Conservation (phyloP, 1,284 basidiomycete species). For the Rhodotorula sp. region DNA sequence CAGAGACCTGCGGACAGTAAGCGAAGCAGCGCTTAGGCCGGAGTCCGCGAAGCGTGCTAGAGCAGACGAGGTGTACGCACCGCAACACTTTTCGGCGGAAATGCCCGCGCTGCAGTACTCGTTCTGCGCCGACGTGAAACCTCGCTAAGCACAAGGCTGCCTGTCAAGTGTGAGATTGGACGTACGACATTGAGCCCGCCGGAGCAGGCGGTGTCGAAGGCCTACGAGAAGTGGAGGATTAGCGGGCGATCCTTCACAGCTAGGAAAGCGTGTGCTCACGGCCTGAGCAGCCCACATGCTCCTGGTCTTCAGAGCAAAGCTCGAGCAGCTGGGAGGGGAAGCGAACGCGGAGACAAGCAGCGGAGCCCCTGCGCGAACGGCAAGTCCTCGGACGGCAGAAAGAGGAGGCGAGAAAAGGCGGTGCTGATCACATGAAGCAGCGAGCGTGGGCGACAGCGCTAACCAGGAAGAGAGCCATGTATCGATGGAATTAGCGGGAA, state of each 20-base stretch:
- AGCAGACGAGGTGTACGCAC: not conserved
- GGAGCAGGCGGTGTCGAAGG: conserved; percentile 3
- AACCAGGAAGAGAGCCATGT: no score
- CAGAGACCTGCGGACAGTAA: not conserved
- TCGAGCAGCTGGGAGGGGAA: not conserved
- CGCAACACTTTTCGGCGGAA: conserved; percentile 1
- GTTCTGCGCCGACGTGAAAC: no score
- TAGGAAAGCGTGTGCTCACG: not conserved
- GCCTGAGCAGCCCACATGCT: conserved; percentile 1
- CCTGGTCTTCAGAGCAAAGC: not conserved
- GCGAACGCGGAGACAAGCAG: no score
- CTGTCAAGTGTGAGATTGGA: no score
- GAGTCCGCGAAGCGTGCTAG: no score
- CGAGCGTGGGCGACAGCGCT: no score
- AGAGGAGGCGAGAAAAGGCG: no score
- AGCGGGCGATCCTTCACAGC: not conserved
- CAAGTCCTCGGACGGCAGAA: not conserved
- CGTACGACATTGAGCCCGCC: conserved; percentile 1
- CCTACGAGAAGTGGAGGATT: not conserved
- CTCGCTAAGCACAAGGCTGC: no score
- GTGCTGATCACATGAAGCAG: not conserved
- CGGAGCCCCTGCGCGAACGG: no score
- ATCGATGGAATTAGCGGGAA: no score
- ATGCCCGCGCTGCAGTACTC: not conserved
- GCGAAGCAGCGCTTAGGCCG: not conserved